Base-by-base conservation (phyloP, 2,329 filamentous ascomycete species). In the Cordyceps pruinosa region DNA sequence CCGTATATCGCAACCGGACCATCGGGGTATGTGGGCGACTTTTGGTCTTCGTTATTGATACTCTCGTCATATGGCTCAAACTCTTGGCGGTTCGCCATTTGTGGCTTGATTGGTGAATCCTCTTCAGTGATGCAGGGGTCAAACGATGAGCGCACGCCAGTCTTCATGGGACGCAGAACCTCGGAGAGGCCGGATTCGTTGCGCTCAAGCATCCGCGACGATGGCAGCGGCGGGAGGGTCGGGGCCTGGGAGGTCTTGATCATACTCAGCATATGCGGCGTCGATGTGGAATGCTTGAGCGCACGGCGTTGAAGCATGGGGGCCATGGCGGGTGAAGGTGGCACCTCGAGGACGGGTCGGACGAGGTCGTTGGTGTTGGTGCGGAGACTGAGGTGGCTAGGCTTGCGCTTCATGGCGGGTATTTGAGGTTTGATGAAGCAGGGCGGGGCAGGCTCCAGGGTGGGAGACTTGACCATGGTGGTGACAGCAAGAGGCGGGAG, bases 1-100 rank as follows among this genome's bases (percentile, higher is more conserved):
- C 84, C 85, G 63, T 93, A 92, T 51, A 95, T 92, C 63, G 88
- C 85, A 55, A 93, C 87, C 1, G 89, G 90, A 0, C 89, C 89
- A 62, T 90, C 82, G 0, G 89, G 89, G 66, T 95, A 95, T 1
- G 88, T 88, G 17, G 89, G 88, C 0, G 88, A 88, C 72, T 92
- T 92, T 58, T 88, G 84, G 64, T 90, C 87, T 68, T 90, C 87
- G 64, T 88, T 87, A 62, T 87, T 86, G 64, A 86, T 83, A n/a
- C 82, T 82, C 59, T 88, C 84, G 51, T 77, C 84, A 62, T 78
- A 84, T 5, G 82, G 79, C 64, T 87, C 84, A 45, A 63, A 62
- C 15, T 72, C 78, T 9, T 76, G 75, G 56, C 82, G 75, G 59
- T 79, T 83, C n/a, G 84, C 82, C 62, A 86, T 75, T 64, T 87